Evolutionary conservation across 2,329 filamentous ascomycete genomes (phyloP), one percentile per base, ranked within the genome.

Genomic region (Aureobasidium musti): DNA sequence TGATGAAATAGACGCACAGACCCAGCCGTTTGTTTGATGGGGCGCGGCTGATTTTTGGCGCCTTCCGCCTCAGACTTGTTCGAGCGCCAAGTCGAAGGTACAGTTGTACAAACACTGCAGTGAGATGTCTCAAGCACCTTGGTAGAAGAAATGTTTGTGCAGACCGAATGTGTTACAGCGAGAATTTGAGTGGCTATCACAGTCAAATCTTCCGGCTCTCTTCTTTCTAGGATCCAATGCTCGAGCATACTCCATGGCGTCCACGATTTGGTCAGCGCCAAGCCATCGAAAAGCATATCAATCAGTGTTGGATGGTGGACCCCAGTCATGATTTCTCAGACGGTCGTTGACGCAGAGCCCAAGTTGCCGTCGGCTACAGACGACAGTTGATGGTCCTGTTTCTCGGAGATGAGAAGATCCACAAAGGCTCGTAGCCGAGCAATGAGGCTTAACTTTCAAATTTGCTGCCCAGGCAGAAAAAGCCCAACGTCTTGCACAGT

Each of bases 391-490:
- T 4, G 28, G 28, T 19, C 26, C 26, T 28, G 19, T 8, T 5
- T 53, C 11, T 13, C 10, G 5, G 8, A 53, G 28, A 53, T 35
- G 50, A 35, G 33, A 10, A 30, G 50, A 35, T 35, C 50, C 50
- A 53, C 50, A 35, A 13, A 30, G 21, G 30, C 8, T 35, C 30
- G 14, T 35, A 35, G 30, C 8, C 30, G 50, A n/a, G 33, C 11
- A 19, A 23, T 49, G 59, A 50, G 59, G 59, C 59, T 63, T 21
- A 50, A n/a, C 13, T 26, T 50, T 43, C 26, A 17, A 13, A 30
- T 63, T 63, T 63, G 30, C 59, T 63, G 59, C 59, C 45, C 59
- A 21, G 59, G 59, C 59, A 63, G 59, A 63, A 21, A 35, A 60
- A 47, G 21, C 30, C 28, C 23, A 35, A 30, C n/a, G 5, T 21